Conservation (phyloP, 768 basidiomycete species). For the Stropharia rugosoannulata region DNA sequence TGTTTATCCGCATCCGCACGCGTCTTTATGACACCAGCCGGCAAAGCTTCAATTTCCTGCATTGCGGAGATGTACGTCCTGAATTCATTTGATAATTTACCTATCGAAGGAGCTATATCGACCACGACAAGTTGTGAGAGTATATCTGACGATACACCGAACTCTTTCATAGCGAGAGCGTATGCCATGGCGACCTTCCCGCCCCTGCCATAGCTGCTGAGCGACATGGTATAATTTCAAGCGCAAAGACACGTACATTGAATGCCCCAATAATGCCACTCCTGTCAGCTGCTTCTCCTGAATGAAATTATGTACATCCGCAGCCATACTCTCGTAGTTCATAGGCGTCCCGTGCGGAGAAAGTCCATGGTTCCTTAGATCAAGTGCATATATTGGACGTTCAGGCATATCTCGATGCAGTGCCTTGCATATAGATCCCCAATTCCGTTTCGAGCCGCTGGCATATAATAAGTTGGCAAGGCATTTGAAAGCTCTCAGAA, state of each 20-base stretch:
- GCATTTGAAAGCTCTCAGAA: not conserved
- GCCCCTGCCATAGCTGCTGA: conserved; percentile 53
- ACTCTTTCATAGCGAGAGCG: conserved; percentile 43
- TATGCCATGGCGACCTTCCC: conserved; percentile 81
- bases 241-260: conserved; percentile 58
- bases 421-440: conserved; percentile 77
- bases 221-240: not conserved
- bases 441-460: conserved; percentile 90
- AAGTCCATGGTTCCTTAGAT: conserved; percentile 87
- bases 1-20: conserved; percentile 71
- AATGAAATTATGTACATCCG: conserved; percentile 73
- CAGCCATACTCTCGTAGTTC: conserved; percentile 78
- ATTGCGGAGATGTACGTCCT: conserved; percentile 66
- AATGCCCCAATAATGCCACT: conserved; percentile 83
- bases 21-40: conserved; percentile 42
- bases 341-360: conserved; percentile 76
- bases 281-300: conserved; percentile 48
- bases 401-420: conserved; percentile 59
- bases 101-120: conserved; percentile 77
- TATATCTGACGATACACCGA: conserved; percentile 37
- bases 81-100: conserved; percentile 62
- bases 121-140: conserved; percentile 66
- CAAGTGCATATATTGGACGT: conserved; percentile 74
- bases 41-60: conserved; percentile 63
- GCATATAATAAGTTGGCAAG: not conserved